These are phyloP conservation scores for Auricularia sp. DNA, from an alignment of 768 basidiomycete genomes.

Conservation along the genomic window DNA sequence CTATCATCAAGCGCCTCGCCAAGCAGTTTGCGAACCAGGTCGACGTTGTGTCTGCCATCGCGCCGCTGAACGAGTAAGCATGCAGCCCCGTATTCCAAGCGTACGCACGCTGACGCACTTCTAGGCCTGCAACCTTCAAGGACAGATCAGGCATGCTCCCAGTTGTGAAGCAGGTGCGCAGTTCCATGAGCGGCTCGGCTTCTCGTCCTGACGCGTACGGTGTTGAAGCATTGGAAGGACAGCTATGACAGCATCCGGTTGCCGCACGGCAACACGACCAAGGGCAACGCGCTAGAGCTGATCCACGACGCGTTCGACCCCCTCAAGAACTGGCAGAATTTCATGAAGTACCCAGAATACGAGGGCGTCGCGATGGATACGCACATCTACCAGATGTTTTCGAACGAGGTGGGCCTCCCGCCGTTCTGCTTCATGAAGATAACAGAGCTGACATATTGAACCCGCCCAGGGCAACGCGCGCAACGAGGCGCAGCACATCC, in stretches of 20 bases:
- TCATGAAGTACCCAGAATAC: conserved; percentile 7
- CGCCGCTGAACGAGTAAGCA: conserved; percentile 14
- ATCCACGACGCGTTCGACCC: conserved; percentile 13
- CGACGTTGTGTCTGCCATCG: conserved; percentile 10
- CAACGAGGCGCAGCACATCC: conserved; percentile 6
- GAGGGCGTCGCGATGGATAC: conserved; percentile 14
- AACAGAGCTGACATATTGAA: conserved; percentile 5
- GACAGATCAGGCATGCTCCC: conserved; percentile 36
- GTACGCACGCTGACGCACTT: not conserved
- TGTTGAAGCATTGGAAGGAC: conserved; percentile 11
- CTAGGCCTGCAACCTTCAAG: conserved; percentile 64
- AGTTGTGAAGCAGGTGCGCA: conserved; percentile 38
- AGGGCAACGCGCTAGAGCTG: conserved; percentile 10
- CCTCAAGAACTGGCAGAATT: conserved; percentile 11
- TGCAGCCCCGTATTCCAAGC: not conserved
- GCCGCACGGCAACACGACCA: conserved; percentile 3
- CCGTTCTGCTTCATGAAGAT: conserved; percentile 3
- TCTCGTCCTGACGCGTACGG: not conserved
- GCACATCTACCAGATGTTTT: conserved; percentile 1
- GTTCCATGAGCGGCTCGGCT: not conserved
- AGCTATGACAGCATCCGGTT: conserved; percentile 8
- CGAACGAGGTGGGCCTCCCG: not conserved
- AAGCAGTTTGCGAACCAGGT: conserved; percentile 7
- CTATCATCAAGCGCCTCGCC: conserved; percentile 9
- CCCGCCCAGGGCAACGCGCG: not conserved